Conservation (phyloP, 176 grass and related monocot genomes). For the Cenchrus americanus region DNA sequence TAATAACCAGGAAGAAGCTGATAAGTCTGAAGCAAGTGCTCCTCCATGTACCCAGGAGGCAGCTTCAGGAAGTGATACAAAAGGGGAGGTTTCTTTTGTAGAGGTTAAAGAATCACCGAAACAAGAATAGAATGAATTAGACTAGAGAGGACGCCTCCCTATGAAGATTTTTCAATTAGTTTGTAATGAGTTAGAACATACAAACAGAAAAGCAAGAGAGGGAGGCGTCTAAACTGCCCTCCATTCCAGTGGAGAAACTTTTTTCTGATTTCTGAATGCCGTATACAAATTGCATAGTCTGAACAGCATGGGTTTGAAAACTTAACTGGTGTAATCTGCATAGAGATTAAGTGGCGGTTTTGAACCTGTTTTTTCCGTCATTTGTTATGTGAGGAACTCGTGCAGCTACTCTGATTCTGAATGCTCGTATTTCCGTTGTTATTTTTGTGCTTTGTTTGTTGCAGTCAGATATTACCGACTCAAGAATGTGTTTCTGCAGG, state of each 20-base stretch:
- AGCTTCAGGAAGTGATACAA: slow-evolving; percentile 38
- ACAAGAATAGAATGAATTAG: slow-evolving; percentile 37
- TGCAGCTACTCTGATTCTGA: slow-evolving; percentile 17
- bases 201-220: slow-evolving; percentile 30
- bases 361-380: background rate
- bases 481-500: background rate
- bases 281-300: slow-evolving; percentile 47
- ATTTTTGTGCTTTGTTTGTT: background rate
- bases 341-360: slow-evolving; percentile 51
- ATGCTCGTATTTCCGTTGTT: background rate
- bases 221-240: slow-evolving; percentile 36
- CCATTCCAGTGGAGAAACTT: slow-evolving; percentile 24
- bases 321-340: slow-evolving; percentile 38
- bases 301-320: slow-evolving; percentile 36
- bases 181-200: slow-evolving; percentile 45
- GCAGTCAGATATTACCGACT: background rate
- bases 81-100: slow-evolving; percentile 32
- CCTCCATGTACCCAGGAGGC: slow-evolving; percentile 11
- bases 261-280: slow-evolving; percentile 1
- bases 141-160: background rate
- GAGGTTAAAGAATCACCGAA: slow-evolving; percentile 32
- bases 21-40: slow-evolving; percentile 33
- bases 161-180: slow-evolving; percentile 1
- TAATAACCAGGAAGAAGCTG: slow-evolving; percentile 30
- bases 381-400: background rate